Evolutionary conservation across 352 stramenopile species (phyloP), one percentile per base, ranked within the genome.

Genomic region (Phytophthora tubulina): DNA sequence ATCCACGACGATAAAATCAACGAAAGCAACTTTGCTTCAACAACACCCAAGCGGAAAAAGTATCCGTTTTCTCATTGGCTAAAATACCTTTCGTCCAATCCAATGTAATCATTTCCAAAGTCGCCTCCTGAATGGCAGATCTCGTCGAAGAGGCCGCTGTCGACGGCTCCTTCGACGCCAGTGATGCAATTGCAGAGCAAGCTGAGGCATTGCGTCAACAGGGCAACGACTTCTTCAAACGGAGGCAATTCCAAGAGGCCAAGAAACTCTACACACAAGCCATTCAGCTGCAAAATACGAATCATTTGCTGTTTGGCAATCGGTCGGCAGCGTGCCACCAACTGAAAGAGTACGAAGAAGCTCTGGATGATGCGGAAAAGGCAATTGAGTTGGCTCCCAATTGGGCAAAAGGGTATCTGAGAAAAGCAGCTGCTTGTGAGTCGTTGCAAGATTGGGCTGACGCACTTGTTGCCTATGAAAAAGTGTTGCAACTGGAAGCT

Each of bases 331-430:
- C 96, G 0, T 77, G 76, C 21, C 85, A 91, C 17, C 88, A 93
- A 27, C 85, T 98, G 50, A 75, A 86, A 30, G 73, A 93, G 32
- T 89, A 89, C 11, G 42, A 82, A 8, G 72, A 83, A 14, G 93
- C 96, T 15, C 67, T 98, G 1, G 63, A 87, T 38, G 91, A 98
- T 59, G 97, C 97, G 0, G 72, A 96, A 32, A 54, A 59, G 10
- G 87, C 96, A 1, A 87, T 97, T 15, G 32, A 78, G n/a, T 58
- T 98, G 1, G 86, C 98, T 41, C 79, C 92, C 0, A 83, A 62
- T 5, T 99, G 98, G 87, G 61, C 90, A 36, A 99, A 99, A 82
- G 81, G 83, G 6, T 95, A 97, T 76, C 94, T 96, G 70, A 86
- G 97, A 45, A 90, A 96, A 62, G 97, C 92, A 17, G 82, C 89